These are phyloP conservation scores for Rhodomyrtus tomentosa DNA, from an alignment of 345 rosid species.

Conservation along the genomic window DNA sequence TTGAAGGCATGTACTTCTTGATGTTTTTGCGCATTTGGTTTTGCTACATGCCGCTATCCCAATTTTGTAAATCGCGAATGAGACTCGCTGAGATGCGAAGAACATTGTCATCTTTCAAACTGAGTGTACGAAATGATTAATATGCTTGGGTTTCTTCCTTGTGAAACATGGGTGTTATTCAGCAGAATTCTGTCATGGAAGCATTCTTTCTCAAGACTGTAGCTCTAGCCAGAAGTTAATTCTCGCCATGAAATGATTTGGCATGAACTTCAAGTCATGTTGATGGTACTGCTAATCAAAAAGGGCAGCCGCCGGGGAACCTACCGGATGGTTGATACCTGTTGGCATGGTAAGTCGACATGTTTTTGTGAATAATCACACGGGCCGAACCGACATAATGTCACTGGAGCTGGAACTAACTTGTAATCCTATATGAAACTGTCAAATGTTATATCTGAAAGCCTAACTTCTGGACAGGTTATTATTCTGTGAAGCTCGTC, in stretches of 20 bases:
- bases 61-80: background rate
- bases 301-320: background rate
- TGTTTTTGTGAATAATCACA: background rate
- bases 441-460: background rate
- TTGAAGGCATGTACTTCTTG: background rate
- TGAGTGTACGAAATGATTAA: background rate
- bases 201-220: background rate
- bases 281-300: background rate
- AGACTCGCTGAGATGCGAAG: background rate
- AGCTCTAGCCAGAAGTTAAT: background rate
- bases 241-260: background rate
- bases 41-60: background rate
- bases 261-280: background rate
- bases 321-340: background rate
- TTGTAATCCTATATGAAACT: background rate
- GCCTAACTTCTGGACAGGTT: background rate
- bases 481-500: background rate
- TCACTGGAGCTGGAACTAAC: background rate
- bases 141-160: background rate
- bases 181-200: background rate
- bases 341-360: background rate
- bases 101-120: background rate
- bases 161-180: background rate
- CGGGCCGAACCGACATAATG: background rate
- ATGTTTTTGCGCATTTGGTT: background rate